Evolutionary conservation across 805 yeast species (phyloP), one percentile per base, ranked within the genome.

Genomic region (Hanseniaspora hatyaiensis): DNA sequence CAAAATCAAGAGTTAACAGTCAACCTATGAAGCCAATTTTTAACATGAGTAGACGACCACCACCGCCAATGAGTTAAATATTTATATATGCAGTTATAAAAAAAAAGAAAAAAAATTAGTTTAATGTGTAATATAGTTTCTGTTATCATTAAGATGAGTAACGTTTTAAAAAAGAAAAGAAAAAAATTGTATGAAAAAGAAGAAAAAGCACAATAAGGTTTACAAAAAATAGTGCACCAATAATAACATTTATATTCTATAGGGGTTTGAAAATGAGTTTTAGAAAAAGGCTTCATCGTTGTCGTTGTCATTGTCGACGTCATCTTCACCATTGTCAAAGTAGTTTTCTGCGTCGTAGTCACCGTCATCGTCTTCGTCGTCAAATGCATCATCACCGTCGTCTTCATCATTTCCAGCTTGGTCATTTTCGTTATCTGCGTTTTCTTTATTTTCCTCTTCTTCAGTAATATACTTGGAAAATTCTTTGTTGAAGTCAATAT

Each of bases 231-330:
- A n/a, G n/a, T n/a, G n/a, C n/a, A n/a, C n/a, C n/a, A n/a, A n/a
- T n/a, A n/a, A n/a, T n/a, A n/a, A n/a, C n/a, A n/a, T n/a, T n/a
- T n/a, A n/a, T n/a, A n/a, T n/a, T n/a, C n/a, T n/a, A n/a, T n/a
- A n/a, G n/a, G n/a, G n/a, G n/a, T n/a, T n/a, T n/a, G n/a, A n/a
- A n/a, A n/a, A n/a, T n/a, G n/a, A n/a, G 12, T n/a, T 15, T 59
- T 62, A 76, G 55, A 75, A 75, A 3, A 78, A 80, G n/a, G 80
- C 80, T 57, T 75, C 80, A 49, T 75, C 79, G 29, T 72, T 75
- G 29, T 66, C 72, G 39, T 70, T 75, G 43, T 72, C 77, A 32
- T 69, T 75, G 42, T 62, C 70, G 20, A 67, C 67, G 49, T 73
- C 72, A 30, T 66, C 71, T 43, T 73, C 78, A 46, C 66, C 68